phyloP scores from a whole-genome alignment of 352 stramenopile species.

The Phytophthora cryptogea region DNA sequence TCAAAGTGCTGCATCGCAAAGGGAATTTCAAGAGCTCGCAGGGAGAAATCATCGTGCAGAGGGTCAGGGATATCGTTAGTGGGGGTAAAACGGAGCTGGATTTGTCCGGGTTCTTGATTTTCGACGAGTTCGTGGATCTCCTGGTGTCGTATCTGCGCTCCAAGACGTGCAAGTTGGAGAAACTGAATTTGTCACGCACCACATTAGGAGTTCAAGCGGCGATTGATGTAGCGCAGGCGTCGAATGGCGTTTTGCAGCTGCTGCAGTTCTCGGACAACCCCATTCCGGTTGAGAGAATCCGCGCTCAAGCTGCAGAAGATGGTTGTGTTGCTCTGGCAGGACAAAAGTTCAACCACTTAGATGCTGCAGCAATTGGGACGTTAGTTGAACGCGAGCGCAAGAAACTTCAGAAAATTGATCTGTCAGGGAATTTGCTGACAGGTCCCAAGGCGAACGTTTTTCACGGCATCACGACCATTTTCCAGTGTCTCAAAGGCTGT shows the following conservation, averaged over 20 bases:
- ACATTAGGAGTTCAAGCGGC: conserved; percentile 57
- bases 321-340: conserved; percentile 31
- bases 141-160: conserved; percentile 58
- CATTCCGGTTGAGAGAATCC: conserved; percentile 41
- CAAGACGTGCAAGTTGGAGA: conserved; percentile 51
- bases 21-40: conserved; percentile 72
- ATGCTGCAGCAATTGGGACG: conserved; percentile 55
- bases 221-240: conserved; percentile 40
- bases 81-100: conserved; percentile 45
- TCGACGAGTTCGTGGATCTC: conserved; percentile 63
- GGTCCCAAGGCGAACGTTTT: conserved; percentile 54
- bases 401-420: conserved; percentile 54
- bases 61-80: conserved; percentile 51
- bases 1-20: conserved; percentile 58
- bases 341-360: conserved; percentile 58
- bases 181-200: conserved; percentile 52
- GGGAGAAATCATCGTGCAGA: conserved; percentile 55
- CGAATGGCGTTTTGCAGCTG: conserved; percentile 44
- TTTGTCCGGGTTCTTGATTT: conserved; percentile 56
- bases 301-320: conserved; percentile 32
- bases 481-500: conserved; percentile 52
- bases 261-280: conserved; percentile 55
- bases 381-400: conserved; percentile 53
- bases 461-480: conserved; percentile 52
- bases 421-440: conserved; percentile 61